These are phyloP conservation scores for Saccharomycopsis sp. DNA, from an alignment of 805 yeast species.

Conservation along the genomic window DNA sequence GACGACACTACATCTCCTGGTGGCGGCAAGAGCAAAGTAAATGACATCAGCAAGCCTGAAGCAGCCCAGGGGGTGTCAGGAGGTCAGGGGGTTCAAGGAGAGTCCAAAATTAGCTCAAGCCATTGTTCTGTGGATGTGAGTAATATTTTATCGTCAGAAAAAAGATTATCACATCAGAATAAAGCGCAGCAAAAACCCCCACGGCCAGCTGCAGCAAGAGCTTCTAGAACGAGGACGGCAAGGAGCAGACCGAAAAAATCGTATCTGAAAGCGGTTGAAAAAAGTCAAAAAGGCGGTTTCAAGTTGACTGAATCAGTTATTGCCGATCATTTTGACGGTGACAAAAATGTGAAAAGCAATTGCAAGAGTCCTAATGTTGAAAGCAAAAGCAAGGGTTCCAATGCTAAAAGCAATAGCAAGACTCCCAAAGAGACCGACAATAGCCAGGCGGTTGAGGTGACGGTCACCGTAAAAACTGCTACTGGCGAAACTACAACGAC, in stretches of 20 bases:
- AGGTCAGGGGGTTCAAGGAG: background rate
- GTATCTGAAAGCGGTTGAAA: background rate
- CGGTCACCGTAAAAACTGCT: background rate
- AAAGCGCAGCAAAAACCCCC: too few species aligned
- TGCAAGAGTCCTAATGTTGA: too few species aligned
- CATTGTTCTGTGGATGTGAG: background rate
- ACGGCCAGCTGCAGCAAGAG: background rate
- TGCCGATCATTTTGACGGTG: too few species aligned
- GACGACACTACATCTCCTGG: background rate
- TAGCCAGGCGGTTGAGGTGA: background rate
- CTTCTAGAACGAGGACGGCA: background rate
- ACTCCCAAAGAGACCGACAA: background rate
- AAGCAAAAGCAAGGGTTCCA: too few species aligned
- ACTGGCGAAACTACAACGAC: background rate
- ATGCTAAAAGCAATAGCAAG: too few species aligned
- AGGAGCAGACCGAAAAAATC: background rate
- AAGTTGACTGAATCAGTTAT: too few species aligned
- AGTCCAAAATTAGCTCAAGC: background rate
- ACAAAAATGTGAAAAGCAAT: too few species aligned
- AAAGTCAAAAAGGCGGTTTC: too few species aligned
- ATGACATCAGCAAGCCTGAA: background rate
- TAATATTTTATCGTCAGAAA: background rate
- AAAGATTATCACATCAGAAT: background rate
- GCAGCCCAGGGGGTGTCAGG: background rate
- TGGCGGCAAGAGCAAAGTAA: background rate